Evolutionary conservation across 2,329 filamentous ascomycete genomes (phyloP).

Genomic region (Aureobasidium sp.): DNA sequence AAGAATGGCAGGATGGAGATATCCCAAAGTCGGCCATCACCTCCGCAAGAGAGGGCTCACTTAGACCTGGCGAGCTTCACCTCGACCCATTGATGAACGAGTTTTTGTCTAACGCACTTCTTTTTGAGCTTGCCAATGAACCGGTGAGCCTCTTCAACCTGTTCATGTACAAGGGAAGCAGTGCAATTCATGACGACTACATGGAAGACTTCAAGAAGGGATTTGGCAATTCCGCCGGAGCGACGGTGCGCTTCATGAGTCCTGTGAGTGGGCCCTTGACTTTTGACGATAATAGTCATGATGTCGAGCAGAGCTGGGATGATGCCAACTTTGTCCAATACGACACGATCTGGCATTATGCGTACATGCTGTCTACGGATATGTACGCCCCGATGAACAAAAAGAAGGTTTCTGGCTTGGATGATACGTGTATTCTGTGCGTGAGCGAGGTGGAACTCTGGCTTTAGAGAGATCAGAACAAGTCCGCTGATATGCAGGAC

Average conservation of each 20-base stretch:
- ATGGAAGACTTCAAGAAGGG: background rate
- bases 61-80: background rate
- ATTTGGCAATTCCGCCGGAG: background rate
- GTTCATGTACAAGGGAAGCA: background rate
- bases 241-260: background rate
- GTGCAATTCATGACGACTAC: background rate
- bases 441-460: background rate
- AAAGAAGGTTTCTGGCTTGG: background rate
- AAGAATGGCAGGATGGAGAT: background rate
- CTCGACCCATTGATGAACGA: background rate
- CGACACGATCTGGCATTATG: background rate
- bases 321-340: background rate
- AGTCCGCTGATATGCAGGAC: too few species aligned
- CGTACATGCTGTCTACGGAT: background rate
- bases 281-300: background rate
- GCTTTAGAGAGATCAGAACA: background rate
- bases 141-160: background rate
- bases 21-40: background rate
- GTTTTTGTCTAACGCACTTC: background rate
- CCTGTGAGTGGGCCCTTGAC: background rate
- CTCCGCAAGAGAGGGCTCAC: background rate
- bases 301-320: background rate
- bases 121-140: background rate
- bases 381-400: background rate
- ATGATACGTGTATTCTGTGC: background rate